Evolutionary conservation across 1,139 yeast genomes (phyloP).

Genomic region (Taiozyma sp.): DNA sequence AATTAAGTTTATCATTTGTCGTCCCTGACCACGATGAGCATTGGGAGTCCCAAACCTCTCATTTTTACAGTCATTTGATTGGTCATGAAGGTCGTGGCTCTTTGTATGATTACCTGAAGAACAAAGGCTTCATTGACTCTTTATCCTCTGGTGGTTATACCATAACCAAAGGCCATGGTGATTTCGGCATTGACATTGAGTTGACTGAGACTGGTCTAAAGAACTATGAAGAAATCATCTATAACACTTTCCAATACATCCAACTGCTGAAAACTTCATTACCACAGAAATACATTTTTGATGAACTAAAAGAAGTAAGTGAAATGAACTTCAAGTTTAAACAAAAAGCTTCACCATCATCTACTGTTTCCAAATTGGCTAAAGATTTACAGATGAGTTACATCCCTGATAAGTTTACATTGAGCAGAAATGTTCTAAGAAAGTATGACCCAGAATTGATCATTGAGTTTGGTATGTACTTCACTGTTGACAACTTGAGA

Average conservation of each 20-base stretch:
- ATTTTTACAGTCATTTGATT: conserved; percentile 69
- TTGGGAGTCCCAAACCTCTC: conserved; percentile 67
- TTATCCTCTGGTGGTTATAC: conserved; percentile 70
- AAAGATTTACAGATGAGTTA: conserved; percentile 40
- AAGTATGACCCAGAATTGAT: conserved; percentile 55
- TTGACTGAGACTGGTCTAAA: conserved; percentile 68
- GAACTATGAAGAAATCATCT: conserved; percentile 56
- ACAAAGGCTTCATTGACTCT: conserved; percentile 72
- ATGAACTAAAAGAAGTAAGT: conserved; percentile 43
- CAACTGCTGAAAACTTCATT: conserved; percentile 46
- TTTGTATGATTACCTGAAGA: conserved; percentile 60
- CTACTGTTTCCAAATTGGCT: conserved; percentile 50
- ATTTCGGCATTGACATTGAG: conserved; percentile 64
- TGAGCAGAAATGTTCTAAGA: conserved; percentile 53
- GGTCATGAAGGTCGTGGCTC: conserved; percentile 95
- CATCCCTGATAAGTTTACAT: conserved; percentile 58
- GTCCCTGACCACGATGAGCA: conserved; percentile 66
- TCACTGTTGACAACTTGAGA: conserved; percentile 58
- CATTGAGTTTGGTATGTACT: conserved; percentile 40
- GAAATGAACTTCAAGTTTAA: conserved; percentile 54
- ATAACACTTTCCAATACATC: conserved; percentile 64
- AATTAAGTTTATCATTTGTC: conserved; percentile 60
- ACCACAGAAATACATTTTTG: conserved; percentile 54
- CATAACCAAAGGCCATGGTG: conserved; percentile 63
- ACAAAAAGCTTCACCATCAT: conserved; percentile 59